These are phyloP conservation scores for Chalciporus chontae DNA, from an alignment of 768 basidiomycete species.

Conservation along the genomic window DNA sequence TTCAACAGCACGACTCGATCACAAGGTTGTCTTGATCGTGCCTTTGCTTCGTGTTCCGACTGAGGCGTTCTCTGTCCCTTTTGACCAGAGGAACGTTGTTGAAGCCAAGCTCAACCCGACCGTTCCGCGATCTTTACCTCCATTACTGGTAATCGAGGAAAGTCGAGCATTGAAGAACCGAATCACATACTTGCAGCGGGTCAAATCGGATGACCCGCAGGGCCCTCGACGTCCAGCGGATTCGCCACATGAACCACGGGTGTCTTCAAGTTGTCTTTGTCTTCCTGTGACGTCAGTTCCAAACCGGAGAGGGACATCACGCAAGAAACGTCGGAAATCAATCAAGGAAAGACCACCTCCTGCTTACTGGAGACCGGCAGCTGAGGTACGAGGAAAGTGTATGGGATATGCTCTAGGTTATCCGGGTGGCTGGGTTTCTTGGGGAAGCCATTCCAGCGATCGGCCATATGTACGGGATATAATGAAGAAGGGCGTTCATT, in stretches of 20 bases:
- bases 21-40: conserved; percentile 14
- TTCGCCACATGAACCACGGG: conserved; percentile 25
- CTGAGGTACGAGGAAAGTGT: conserved; percentile 20
- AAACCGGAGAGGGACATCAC: not conserved
- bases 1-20: conserved; percentile 11
- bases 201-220: not conserved
- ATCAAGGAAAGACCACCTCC: conserved; percentile 19
- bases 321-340: conserved; percentile 10
- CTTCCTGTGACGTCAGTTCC: conserved; percentile 14
- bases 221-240: not conserved
- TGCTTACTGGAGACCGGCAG: conserved; percentile 29
- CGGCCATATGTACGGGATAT: conserved; percentile 23
- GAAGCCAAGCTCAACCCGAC: conserved; percentile 8
- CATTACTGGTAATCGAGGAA: conserved; percentile 24
- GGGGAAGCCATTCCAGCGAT: not conserved
- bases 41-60: not conserved
- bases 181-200: not conserved
- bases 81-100: conserved; percentile 8
- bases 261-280: conserved; percentile 9
- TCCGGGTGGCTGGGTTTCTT: conserved; percentile 27
- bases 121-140: conserved; percentile 9
- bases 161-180: not conserved
- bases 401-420: conserved; percentile 32
- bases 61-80: not conserved
- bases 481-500: conserved; percentile 23